These are phyloP conservation scores for Elaeagnus macrophylla DNA, from an alignment of 306 rosid species.

Conservation along the genomic window DNA sequence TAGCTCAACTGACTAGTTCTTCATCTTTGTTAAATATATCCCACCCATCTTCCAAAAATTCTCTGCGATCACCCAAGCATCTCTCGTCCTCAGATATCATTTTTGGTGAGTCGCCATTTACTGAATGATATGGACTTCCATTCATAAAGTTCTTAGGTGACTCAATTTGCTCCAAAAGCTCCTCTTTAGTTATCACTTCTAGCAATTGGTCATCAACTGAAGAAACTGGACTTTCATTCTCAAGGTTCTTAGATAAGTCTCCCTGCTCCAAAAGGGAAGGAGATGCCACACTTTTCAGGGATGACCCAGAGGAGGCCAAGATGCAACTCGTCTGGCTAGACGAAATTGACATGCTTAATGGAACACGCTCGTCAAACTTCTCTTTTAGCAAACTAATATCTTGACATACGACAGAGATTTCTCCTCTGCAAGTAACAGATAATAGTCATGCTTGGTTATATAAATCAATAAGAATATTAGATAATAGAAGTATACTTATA, in stretches of 20 bases:
- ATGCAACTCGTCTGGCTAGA: constrained; percentile 80
- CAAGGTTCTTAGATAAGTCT: constrained; percentile 21
- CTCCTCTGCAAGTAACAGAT: constrained; percentile 53
- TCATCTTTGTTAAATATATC: too few relatives aligned
- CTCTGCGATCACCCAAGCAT: too few relatives aligned
- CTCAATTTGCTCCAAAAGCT: too few relatives aligned
- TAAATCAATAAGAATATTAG: not conserved
- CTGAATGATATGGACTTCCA: too few relatives aligned
- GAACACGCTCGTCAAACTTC: constrained; percentile 75
- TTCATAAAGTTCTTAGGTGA: too few relatives aligned
- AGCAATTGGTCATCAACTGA: constrained; percentile 16
- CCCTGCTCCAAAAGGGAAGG: constrained; percentile 22
- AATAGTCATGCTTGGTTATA: not conserved
- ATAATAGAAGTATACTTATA: not conserved
- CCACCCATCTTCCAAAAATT: constrained; percentile 65
- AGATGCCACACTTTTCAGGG: constrained; percentile 22
- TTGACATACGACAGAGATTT: constrained; percentile 71
- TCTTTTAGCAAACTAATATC: constrained; percentile 66
- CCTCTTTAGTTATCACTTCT: too few relatives aligned
- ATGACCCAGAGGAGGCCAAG: constrained; percentile 48
- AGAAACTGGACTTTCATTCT: constrained; percentile 19
- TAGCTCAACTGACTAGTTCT: too few relatives aligned
- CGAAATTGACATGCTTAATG: constrained; percentile 73
- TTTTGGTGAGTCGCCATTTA: constrained; percentile 2
- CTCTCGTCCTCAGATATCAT: constrained; percentile 19